phyloP scores from a whole-genome alignment of 805 yeast species.

The Metschnikowia kofuensis region DNA sequence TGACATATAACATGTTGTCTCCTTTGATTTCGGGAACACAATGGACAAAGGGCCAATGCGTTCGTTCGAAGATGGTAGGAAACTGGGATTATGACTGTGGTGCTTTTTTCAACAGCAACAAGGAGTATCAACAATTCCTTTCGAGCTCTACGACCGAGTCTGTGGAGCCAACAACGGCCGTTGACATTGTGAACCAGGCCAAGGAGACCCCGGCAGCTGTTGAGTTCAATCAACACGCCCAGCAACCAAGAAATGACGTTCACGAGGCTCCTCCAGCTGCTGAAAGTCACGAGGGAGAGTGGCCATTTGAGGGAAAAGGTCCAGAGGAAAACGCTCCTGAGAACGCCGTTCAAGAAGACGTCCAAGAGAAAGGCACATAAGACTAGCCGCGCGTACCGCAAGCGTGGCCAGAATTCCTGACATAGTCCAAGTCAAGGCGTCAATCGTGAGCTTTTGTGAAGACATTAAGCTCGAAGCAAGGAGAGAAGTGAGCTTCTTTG shows the following conservation, averaged over 20 bases:
- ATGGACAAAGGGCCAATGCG: slow-evolving; percentile 76
- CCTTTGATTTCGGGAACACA: slow-evolving; percentile 75
- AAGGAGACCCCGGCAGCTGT: slow-evolving; percentile 10
- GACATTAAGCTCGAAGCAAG: too few relatives aligned
- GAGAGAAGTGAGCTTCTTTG: too few relatives aligned
- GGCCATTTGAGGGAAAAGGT: slow-evolving; percentile 11
- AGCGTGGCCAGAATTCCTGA: too few relatives aligned
- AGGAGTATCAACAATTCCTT: slow-evolving; percentile 22
- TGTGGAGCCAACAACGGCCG: slow-evolving; percentile 6
- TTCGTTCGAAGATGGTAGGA: slow-evolving; percentile 51
- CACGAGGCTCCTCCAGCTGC: slow-evolving; percentile 17
- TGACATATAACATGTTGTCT: slow-evolving; percentile 58
- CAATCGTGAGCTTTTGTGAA: too few relatives aligned
- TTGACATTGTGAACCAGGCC: slow-evolving; percentile 10
- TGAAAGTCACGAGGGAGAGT: slow-evolving; percentile 15
- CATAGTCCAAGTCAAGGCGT: too few relatives aligned
- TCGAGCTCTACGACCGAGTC: slow-evolving; percentile 2
- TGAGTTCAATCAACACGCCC: slow-evolving; percentile 1
- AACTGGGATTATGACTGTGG: slow-evolving; percentile 91
- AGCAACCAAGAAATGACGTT: neutral
- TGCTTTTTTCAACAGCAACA: slow-evolving; percentile 40
- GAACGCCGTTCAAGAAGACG: too few relatives aligned
- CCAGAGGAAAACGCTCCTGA: slow-evolving; percentile 2
- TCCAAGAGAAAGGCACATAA: too few relatives aligned
- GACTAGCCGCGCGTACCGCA: too few relatives aligned